A percentile compares a stretch with the other conserved stretches of the same genome.
Conservation (phyloP, 83 land plant genomes). For the Isoetes engelmannii region DNA sequence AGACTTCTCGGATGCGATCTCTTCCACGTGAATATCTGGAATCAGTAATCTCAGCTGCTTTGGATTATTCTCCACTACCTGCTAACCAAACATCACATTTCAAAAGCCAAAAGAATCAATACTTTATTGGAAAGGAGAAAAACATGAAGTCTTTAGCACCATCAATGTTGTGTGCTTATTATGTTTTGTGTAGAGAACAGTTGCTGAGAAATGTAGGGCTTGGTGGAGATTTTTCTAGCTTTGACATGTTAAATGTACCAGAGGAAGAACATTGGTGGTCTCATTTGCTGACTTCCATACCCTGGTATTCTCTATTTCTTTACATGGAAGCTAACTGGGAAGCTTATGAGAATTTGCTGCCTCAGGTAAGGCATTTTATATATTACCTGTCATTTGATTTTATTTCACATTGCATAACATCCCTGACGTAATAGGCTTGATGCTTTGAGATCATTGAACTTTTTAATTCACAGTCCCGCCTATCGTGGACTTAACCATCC, state of each 20-base stretch:
- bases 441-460: too few species aligned
- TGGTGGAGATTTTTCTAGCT: conserved; percentile 15
- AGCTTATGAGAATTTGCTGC: conserved; percentile 29
- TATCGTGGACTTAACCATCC: too few species aligned
- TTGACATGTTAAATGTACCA: conserved; percentile 4
- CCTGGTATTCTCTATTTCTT: conserved; percentile 17
- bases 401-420: too few species aligned
- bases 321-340: conserved; percentile 33
- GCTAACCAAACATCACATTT: too few species aligned
- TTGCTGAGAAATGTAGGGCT: conserved; percentile 20
- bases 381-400: too few species aligned
- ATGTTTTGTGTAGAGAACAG: conserved; percentile 27
- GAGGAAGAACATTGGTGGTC: conserved; percentile 23
- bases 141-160: conserved; percentile 16
- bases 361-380: conserved; percentile 16
- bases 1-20: too few species aligned
- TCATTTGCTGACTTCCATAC: conserved; percentile 21
- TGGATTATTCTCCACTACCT: too few species aligned
- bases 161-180: conserved; percentile 20
- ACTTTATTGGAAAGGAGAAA: not conserved
- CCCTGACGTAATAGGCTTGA: too few species aligned
- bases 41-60: too few species aligned
- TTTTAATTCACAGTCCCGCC: too few species aligned
- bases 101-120: not conserved
- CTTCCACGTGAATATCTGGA: too few species aligned